These are phyloP conservation scores for Flaveria robusta DNA, from an alignment of 129 eudicot species.

Conservation along the genomic window DNA sequence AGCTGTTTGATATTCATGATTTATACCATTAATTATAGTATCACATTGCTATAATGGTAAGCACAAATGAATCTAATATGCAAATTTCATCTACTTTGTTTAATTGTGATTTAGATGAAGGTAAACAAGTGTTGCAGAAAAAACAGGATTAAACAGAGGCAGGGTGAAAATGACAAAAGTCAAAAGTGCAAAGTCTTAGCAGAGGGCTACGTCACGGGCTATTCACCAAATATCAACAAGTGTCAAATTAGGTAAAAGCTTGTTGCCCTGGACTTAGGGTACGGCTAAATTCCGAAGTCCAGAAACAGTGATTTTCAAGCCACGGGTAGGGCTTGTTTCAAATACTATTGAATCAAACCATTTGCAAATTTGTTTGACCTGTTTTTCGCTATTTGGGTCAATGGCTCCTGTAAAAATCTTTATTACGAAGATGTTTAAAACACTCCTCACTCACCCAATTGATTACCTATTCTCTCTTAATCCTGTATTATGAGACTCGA, in stretches of 20 bases:
- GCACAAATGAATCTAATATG: background rate
- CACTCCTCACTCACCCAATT: background rate
- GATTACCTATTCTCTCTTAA: background rate
- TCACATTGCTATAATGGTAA: too few species aligned
- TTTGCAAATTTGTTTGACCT: background rate
- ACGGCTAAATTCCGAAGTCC: background rate
- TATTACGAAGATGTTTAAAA: background rate
- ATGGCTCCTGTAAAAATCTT: background rate
- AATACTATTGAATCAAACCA: background rate
- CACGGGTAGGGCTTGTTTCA: background rate
- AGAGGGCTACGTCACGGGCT: background rate
- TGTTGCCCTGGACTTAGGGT: background rate
- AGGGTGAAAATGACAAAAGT: background rate
- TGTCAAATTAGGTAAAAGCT: background rate
- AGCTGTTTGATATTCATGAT: slow-evolving; percentile 1
- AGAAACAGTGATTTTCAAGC: background rate
- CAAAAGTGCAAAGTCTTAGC: background rate
- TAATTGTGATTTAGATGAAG: background rate
- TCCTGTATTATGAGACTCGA: background rate
- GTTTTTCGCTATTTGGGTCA: background rate
- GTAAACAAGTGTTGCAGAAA: background rate
- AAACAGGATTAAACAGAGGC: background rate
- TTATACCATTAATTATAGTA: background rate
- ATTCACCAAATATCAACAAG: background rate
- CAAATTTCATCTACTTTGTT: background rate